phyloP scores from a whole-genome alignment of 306 rosid species.

The Acmispon strigosus region DNA sequence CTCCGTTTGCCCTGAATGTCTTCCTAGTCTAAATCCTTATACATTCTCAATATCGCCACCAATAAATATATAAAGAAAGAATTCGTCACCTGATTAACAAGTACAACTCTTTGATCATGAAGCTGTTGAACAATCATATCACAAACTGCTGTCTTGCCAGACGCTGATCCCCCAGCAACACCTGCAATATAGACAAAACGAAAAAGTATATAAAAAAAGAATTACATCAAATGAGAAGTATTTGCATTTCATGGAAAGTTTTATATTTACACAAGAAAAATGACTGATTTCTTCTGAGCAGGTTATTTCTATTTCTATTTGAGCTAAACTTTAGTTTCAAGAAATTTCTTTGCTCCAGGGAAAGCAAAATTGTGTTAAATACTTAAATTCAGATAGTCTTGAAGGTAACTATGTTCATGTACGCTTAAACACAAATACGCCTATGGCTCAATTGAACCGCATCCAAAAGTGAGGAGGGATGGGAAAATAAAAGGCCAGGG shows the following conservation, averaged over 20 bases:
- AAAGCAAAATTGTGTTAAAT: neutral
- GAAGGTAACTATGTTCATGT: neutral
- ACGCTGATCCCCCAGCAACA: constrained; percentile 96
- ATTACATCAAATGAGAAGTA: neutral
- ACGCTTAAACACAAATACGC: neutral
- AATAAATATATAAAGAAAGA: neutral
- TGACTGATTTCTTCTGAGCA: neutral
- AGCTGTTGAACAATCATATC: constrained; percentile 98
- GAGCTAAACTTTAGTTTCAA: neutral
- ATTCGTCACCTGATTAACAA: constrained; percentile 79
- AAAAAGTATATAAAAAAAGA: neutral
- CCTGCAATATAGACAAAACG: constrained; percentile 43
- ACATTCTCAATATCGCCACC: neutral
- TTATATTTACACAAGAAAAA: neutral
- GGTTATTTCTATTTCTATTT: neutral
- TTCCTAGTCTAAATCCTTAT: neutral
- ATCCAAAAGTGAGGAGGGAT: neutral
- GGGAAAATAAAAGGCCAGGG: neutral
- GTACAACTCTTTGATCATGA: constrained; percentile 96
- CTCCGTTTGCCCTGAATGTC: neutral
- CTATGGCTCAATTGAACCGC: neutral
- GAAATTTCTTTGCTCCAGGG: neutral
- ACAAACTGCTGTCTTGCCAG: constrained; percentile 96
- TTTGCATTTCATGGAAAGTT: no score
- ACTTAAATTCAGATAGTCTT: neutral